These are phyloP conservation scores for Xanthoceras sorbifolium DNA, from an alignment of 345 rosid species.

Conservation along the genomic window DNA sequence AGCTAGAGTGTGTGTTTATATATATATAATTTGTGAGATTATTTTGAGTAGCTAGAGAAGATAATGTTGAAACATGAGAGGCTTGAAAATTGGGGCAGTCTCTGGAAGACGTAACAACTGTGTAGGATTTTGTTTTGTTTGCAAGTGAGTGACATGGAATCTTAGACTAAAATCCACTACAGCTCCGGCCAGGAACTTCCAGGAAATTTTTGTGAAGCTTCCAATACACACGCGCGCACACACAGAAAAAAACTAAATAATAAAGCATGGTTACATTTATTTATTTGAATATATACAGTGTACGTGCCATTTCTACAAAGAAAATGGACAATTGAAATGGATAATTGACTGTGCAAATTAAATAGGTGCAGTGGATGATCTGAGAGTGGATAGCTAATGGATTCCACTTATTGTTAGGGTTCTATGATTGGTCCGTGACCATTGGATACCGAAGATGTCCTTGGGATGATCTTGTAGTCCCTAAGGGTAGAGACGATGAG, in stretches of 20 bases:
- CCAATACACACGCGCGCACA: too few relatives aligned
- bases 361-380: neutral
- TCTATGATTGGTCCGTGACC: too few relatives aligned
- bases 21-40: neutral
- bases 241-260: neutral
- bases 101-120: neutral
- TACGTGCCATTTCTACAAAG: neutral
- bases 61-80: neutral
- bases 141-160: conserved; percentile 12
- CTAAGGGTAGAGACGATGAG: too few relatives aligned
- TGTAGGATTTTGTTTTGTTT: conserved; percentile 3
- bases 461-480: too few relatives aligned
- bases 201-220: conserved; percentile 19
- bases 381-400: too few relatives aligned
- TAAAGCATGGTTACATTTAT: too few relatives aligned
- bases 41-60: conserved; percentile 14
- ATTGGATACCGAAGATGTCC: too few relatives aligned
- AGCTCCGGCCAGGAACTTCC: conserved; percentile 1
- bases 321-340: neutral
- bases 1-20: conserved; percentile 9
- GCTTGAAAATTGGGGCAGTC: neutral
- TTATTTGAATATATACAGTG: neutral
- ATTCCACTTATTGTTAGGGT: too few relatives aligned
- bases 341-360: neutral
- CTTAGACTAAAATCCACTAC: conserved; percentile 6